These are phyloP conservation scores for Malbranchea zuffiana DNA, from an alignment of 2,329 filamentous ascomycete species.

Conservation along the genomic window DNA sequence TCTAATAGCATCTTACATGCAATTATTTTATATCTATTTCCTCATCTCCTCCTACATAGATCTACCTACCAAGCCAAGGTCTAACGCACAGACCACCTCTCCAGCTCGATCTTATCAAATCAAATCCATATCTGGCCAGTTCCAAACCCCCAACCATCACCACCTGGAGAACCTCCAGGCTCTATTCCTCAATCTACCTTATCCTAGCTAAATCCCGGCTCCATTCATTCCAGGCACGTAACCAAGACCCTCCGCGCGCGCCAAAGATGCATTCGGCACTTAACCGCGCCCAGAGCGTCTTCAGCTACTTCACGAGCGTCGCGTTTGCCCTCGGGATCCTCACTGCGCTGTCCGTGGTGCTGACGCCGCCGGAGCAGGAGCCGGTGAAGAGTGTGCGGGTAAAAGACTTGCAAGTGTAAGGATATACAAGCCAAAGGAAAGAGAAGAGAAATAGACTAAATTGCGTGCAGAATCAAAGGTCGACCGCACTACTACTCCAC, in stretches of 20 bases:
- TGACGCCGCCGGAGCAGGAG: slow-evolving; percentile 39
- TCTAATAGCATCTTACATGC: too few species aligned
- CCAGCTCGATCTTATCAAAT: too few species aligned
- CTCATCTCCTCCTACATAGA: too few species aligned
- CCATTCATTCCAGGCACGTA: background rate
- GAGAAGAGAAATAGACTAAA: background rate
- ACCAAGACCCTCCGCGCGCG: background rate
- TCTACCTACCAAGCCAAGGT: too few species aligned
- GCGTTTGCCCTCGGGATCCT: slow-evolving; percentile 68
- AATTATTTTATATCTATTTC: too few species aligned
- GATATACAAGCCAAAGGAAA: slow-evolving; percentile 8
- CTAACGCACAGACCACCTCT: too few species aligned
- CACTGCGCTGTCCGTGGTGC: slow-evolving; percentile 68
- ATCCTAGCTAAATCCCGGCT: background rate
- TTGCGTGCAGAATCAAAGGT: slow-evolving; percentile 58
- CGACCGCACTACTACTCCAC: slow-evolving; percentile 90
- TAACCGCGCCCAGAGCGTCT: slow-evolving; percentile 79
- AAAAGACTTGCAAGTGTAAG: slow-evolving; percentile 72
- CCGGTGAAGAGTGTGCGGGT: slow-evolving; percentile 42
- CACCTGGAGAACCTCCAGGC: background rate
- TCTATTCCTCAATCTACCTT: background rate
- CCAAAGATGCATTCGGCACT: slow-evolving; percentile 73
- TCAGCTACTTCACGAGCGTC: slow-evolving; percentile 96
- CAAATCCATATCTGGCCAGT: too few species aligned
- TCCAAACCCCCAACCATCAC: background rate